These are phyloP conservation scores for Rhinocladiella similis DNA, from an alignment of 2,329 filamentous ascomycete species.

Conservation along the genomic window DNA sequence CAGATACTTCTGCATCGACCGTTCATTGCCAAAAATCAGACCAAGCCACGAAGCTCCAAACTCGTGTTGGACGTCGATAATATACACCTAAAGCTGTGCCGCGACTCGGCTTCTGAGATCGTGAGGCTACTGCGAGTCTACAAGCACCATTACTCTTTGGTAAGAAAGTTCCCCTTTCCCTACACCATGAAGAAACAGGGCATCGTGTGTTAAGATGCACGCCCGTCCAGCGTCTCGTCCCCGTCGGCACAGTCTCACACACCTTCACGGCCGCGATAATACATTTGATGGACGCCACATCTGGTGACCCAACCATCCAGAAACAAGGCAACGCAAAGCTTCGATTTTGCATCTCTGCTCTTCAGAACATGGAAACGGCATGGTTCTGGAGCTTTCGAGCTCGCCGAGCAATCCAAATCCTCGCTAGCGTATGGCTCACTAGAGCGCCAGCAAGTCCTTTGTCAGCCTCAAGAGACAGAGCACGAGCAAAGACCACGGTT, in stretches of 20 bases:
- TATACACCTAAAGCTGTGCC: neutral
- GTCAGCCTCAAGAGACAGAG: too few relatives aligned
- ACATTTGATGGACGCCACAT: neutral
- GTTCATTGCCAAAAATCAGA: neutral
- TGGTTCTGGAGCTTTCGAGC: conserved; percentile 1
- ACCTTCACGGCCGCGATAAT: neutral
- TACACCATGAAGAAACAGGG: neutral
- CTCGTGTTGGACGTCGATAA: neutral
- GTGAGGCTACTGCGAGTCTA: neutral
- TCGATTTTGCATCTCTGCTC: neutral
- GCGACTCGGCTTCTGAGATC: neutral
- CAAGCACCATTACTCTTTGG: neutral
- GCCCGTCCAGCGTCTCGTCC: neutral
- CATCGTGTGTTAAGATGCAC: neutral
- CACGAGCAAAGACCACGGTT: too few relatives aligned
- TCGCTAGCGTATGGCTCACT: neutral
- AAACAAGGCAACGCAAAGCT: neutral
- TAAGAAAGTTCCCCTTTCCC: neutral
- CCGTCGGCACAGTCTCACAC: neutral
- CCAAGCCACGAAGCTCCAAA: neutral
- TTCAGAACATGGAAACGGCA: neutral
- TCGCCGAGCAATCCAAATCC: neutral
- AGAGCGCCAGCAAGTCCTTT: neutral
- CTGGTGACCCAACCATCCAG: neutral
- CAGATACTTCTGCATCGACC: conserved; percentile 1